Evolutionary conservation across 371 early-diverging fungal species (phyloP).

Genomic region (Apophysomyces trapeziformis): DNA sequence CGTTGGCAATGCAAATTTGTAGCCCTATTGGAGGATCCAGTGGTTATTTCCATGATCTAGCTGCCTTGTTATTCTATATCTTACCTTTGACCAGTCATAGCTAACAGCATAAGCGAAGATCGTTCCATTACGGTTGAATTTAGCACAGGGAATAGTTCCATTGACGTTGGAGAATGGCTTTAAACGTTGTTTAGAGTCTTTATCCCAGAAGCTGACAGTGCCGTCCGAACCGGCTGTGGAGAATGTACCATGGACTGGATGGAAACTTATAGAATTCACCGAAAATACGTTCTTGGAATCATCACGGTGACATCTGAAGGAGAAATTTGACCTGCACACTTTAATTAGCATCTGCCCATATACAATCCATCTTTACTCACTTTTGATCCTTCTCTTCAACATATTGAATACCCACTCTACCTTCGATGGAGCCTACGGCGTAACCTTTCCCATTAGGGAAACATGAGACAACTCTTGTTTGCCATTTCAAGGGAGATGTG

Average conservation of each 20-base stretch:
- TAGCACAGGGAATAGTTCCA: conserved; percentile 75
- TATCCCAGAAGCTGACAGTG: conserved; percentile 90
- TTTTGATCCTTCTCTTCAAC: conserved; percentile 75
- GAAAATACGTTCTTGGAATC: conserved; percentile 73
- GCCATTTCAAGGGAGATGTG: conserved; percentile 72
- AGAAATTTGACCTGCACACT: conserved; percentile 68
- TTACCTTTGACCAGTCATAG: conserved; percentile 97
- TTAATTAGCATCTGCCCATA: not conserved
- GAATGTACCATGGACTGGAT: conserved; percentile 90
- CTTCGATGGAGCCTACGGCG: conserved; percentile 91
- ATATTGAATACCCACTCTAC: conserved; percentile 90
- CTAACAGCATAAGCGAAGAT: conserved; percentile 94
- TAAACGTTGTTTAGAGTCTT: conserved; percentile 83
- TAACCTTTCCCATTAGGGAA: conserved; percentile 84
- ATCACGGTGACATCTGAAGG: conserved; percentile 94
- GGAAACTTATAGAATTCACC: conserved; percentile 84
- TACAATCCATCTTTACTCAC: conserved; percentile 4
- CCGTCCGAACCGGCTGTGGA: conserved; percentile 94
- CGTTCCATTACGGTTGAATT: conserved; percentile 84
- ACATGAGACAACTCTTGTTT: conserved; percentile 80
- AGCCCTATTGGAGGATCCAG: conserved; percentile 39
- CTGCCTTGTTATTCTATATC: not conserved
- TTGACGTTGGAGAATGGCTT: conserved; percentile 63
- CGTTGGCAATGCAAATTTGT: conserved; percentile 52
- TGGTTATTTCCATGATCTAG: not conserved